Percentiles rank a stretch among this genome's conserved stretches.
These are phyloP conservation scores for Alternaria brassicicola DNA, from an alignment of 2,329 filamentous ascomycete genomes.

Conservation along the genomic window DNA sequence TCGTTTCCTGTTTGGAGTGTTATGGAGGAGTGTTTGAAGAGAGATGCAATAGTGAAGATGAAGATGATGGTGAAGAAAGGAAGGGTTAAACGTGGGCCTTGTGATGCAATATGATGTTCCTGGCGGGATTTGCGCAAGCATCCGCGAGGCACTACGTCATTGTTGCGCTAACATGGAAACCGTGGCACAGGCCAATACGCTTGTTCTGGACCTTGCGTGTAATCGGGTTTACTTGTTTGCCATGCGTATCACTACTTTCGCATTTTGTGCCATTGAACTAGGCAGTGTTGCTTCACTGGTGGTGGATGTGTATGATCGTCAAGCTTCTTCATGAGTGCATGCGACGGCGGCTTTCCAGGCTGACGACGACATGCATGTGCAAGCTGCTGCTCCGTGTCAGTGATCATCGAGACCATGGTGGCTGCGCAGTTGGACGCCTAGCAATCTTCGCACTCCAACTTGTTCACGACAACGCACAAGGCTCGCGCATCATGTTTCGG, in stretches of 20 bases:
- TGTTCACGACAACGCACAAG: background rate
- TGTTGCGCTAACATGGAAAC: constrained; percentile 5
- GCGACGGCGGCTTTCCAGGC: background rate
- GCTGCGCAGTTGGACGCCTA: background rate
- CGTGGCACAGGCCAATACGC: background rate
- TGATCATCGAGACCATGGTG: no score
- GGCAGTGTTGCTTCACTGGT: background rate
- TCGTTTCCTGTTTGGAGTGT: background rate
- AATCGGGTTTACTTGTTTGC: constrained; percentile 8
- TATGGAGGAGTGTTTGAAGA: background rate
- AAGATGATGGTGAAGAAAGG: background rate
- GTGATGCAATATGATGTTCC: constrained; percentile 8
- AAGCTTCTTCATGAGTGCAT: background rate
- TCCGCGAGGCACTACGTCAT: constrained; percentile 13
- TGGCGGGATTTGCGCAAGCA: constrained; percentile 15
- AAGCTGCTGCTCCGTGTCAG: background rate
- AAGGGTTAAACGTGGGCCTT: constrained; percentile 3
- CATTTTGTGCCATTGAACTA: background rate
- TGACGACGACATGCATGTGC: background rate
- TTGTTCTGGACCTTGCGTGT: background rate
- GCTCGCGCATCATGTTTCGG: background rate
- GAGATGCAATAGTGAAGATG: background rate
- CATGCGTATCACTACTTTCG: background rate
- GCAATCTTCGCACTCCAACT: background rate
- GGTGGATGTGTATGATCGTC: background rate